Evolutionary conservation across 129 eudicot genomes (phyloP), one percentile per base, ranked within the genome.

Genomic region (Saussurea involucrata): DNA sequence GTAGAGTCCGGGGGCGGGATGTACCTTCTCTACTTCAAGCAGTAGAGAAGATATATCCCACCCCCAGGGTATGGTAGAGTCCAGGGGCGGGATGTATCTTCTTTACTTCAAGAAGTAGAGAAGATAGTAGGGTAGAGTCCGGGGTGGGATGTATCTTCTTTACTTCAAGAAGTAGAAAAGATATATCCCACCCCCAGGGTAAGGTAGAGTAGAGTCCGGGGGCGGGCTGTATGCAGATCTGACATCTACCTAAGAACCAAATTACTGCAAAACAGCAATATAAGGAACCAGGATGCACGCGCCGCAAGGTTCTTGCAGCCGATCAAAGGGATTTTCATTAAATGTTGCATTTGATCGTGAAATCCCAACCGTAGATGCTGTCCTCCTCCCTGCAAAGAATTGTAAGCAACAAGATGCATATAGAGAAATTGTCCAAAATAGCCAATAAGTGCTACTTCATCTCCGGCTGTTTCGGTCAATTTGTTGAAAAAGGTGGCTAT

Each of bases 301-400:
- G 10, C 55, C 55, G 18, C 58, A 49, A 49, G 7, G 20, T 49
- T 49, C 58, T 49, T 17, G 58, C 58, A 49, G 21, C 6, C 21
- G 21, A 17, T 49, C 20, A 49, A 49, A 49, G 1, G 21, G 21
- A 40, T 40, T 10, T 15, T 40, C 49, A 40, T 40, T 40, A 10
- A 10, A 40, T 40, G 15, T 49, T 49, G 58, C 58, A 49, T 15
- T 49, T 49, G 2, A 49, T 49, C 6, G 21, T 49, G 17, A 49
- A 49, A 13, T 13, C 21, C 58, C 20, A 4, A 49, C 21, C 17
- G 58, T 49, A 49, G 58, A 49, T 15, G 20, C 12, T 8, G 15
- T 21, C 72, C 53, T 21, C 72, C 53, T 32, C 74, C 74, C 74
- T 37, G 60, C 74, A 69, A 40, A 69, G 24, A 69, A 69, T 60